phyloP scores from a whole-genome alignment of 768 basidiomycete species.

The Omphalotus guepiniiformis region DNA sequence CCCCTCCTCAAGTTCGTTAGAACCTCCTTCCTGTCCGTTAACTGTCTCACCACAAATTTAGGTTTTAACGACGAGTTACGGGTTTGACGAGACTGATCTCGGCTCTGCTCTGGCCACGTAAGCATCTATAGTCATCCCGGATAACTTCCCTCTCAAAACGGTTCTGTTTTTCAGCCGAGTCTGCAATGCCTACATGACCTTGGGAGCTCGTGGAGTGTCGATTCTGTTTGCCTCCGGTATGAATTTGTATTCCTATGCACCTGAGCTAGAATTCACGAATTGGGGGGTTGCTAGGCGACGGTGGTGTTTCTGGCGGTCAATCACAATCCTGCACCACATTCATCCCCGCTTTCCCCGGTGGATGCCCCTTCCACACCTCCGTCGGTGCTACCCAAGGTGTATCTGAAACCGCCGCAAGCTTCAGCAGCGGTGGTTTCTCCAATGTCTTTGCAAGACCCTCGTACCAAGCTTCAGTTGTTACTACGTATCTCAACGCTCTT shows the following conservation, averaged over 20 bases:
- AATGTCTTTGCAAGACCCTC: slow-evolving; percentile 30
- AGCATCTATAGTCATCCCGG: background rate
- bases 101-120: slow-evolving; percentile 13
- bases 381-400: slow-evolving; percentile 40
- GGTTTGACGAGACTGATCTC: slow-evolving; percentile 45
- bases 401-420: slow-evolving; percentile 36
- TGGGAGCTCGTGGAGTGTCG: slow-evolving; percentile 49
- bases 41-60: background rate
- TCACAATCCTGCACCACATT: slow-evolving; percentile 18
- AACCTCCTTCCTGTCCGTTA: slow-evolving; percentile 29
- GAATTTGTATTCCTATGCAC: slow-evolving; percentile 19
- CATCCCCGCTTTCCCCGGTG: slow-evolving; percentile 41
- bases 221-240: slow-evolving; percentile 45
- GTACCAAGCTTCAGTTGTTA: slow-evolving; percentile 24
- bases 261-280: no score
- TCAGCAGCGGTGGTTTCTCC: slow-evolving; percentile 55
- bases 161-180: slow-evolving; percentile 13
- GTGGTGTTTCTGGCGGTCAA: slow-evolving; percentile 13
- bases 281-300: slow-evolving; percentile 33
- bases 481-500: slow-evolving; percentile 20
- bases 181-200: slow-evolving; percentile 26
- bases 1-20: slow-evolving; percentile 31
- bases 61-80: slow-evolving; percentile 31
- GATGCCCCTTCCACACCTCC: slow-evolving; percentile 33
- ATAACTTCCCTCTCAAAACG: background rate